Percentiles rank a stretch among this genome's conserved stretches.
phyloP scores from a whole-genome alignment of 1,139 yeast genomes.

The Geotrichum candidum region DNA sequence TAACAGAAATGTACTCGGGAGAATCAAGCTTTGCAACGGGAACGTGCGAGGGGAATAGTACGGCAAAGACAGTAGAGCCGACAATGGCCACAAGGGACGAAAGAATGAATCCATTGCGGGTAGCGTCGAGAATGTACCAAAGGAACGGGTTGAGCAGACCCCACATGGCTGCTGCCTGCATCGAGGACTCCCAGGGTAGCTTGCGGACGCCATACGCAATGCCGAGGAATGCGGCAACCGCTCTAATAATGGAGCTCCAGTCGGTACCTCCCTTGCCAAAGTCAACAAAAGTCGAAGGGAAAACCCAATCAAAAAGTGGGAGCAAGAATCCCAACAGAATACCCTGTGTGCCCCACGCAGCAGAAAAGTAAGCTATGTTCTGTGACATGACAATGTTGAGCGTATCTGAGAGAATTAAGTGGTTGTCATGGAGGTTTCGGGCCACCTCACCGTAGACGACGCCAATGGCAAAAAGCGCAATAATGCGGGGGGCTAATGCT shows the following conservation, averaged over 20 bases:
- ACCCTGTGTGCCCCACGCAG: constrained; percentile 50
- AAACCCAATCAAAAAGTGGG: constrained; percentile 52
- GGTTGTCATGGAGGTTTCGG: constrained; percentile 34
- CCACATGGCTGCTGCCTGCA: constrained; percentile 75
- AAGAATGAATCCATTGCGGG: constrained; percentile 53
- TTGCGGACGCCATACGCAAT: constrained; percentile 77
- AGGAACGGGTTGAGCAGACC: constrained; percentile 67
- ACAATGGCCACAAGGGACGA: constrained; percentile 31
- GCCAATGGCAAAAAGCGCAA: constrained; percentile 31
- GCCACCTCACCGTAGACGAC: constrained; percentile 34
- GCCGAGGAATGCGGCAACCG: constrained; percentile 73
- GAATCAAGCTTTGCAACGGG: constrained; percentile 19
- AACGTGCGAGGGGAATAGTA: constrained; percentile 29
- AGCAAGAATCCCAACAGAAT: constrained; percentile 55
- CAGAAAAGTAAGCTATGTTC: constrained; percentile 24
- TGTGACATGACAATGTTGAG: constrained; percentile 32
- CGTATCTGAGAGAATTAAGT: constrained; percentile 29
- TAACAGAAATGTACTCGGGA: constrained; percentile 30
- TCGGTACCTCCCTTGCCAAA: constrained; percentile 31
- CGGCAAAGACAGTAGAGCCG: constrained; percentile 31
- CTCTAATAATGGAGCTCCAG: constrained; percentile 47
- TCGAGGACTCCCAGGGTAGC: constrained; percentile 69
- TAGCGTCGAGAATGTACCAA: constrained; percentile 76
- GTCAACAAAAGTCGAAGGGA: constrained; percentile 32
- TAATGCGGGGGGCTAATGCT: constrained; percentile 21